phyloP scores from a whole-genome alignment of 495 filamentous ascomycete genomes.

The Annulohypoxylon maeteangense region DNA sequence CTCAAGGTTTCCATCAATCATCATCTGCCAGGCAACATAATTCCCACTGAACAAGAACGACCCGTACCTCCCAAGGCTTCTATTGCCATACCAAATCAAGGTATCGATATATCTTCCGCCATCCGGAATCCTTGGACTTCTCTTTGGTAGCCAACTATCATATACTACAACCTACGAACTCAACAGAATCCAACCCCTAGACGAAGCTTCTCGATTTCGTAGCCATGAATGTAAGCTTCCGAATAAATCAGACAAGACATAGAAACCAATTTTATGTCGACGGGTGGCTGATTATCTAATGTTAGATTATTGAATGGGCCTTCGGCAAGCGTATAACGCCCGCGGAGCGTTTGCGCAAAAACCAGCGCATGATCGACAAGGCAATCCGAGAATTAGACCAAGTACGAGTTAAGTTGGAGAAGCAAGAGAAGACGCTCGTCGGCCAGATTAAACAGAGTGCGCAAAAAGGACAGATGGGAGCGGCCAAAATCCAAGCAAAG shows the following conservation, averaged over 20 bases:
- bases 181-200: conserved; percentile 7
- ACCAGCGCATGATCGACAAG: conserved; percentile 95
- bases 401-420: conserved; percentile 92
- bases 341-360: conserved; percentile 93
- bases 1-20: conserved; percentile 20
- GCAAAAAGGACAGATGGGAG: conserved; percentile 95
- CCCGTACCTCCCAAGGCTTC: background rate
- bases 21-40: conserved; percentile 23
- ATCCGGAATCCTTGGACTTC: background rate
- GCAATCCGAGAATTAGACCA: conserved; percentile 96
- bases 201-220: background rate
- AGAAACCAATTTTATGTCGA: background rate
- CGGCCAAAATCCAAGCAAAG: conserved; percentile 97
- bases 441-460: conserved; percentile 97
- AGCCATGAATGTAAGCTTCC: conserved; percentile 52
- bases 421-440: conserved; percentile 97
- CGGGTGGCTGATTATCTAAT: conserved; percentile 36
- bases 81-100: background rate
- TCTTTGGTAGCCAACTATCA: background rate
- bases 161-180: background rate
- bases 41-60: conserved; percentile 6
- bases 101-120: background rate
- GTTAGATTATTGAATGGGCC: conserved; percentile 94
- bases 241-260: background rate
- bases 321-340: conserved; percentile 99